A percentile compares a stretch with the other conserved stretches of the same genome.
These are phyloP conservation scores for Gigaspora rosea DNA, from an alignment of 192 early-diverging fungal genomes.

Conservation along the genomic window DNA sequence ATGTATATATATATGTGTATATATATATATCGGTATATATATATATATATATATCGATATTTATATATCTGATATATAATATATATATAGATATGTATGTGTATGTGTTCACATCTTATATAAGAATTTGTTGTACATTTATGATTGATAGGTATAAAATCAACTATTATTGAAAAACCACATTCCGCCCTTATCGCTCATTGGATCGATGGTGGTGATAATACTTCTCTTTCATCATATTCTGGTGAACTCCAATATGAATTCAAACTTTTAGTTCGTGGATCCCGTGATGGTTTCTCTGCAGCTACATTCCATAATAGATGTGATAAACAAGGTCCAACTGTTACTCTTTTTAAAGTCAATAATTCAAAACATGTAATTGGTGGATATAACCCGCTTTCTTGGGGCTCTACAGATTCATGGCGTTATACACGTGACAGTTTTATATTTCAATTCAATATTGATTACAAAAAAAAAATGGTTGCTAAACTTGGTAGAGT, in stretches of 20 bases:
- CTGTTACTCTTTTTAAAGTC: slow-evolving; percentile 15
- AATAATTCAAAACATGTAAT: slow-evolving; percentile 23
- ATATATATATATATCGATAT: no score
- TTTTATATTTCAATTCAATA: slow-evolving; percentile 19
- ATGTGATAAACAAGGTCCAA: slow-evolving; percentile 26
- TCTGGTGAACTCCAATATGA: slow-evolving; percentile 20
- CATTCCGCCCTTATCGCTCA: neutral
- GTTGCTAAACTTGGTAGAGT: slow-evolving; percentile 9
- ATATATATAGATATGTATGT: no score
- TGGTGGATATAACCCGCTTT: slow-evolving; percentile 27
- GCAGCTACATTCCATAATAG: slow-evolving; percentile 1
- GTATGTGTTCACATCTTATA: no score
- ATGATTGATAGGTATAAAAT: neutral
- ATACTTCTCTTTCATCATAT: neutral
- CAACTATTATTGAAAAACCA: slow-evolving; percentile 15
- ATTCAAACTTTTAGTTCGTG: slow-evolving; percentile 12
- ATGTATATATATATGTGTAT: no score
- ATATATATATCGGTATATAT: no score
- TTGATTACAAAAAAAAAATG: neutral
- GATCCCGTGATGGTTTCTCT: slow-evolving; percentile 14
- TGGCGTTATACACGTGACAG: slow-evolving; percentile 6
- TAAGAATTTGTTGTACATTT: no score
- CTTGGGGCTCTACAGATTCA: slow-evolving; percentile 21
- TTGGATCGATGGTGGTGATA: slow-evolving; percentile 28
- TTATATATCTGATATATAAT: no score